Evolutionary conservation across 306 rosid species (phyloP), one percentile per base, ranked within the genome.

Genomic region (Alnus rubra): DNA sequence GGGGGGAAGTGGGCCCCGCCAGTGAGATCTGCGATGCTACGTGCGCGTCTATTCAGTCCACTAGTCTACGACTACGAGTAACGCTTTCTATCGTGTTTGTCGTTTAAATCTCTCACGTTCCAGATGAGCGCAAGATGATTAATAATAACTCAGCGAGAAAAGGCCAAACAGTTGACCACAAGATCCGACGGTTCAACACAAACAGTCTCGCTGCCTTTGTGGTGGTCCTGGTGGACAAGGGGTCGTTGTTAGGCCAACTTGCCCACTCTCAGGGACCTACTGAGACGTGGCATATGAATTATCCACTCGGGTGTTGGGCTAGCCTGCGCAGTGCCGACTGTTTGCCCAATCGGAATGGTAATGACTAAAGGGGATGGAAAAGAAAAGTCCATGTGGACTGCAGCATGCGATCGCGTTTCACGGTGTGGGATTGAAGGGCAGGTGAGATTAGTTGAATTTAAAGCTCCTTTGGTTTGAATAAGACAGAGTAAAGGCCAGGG

Each of bases 1-100:
- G 39, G 28, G 4, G 23, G 71, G 47, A n/a, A 0, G 45, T 78
- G 79, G 86, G 86, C 16, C 84, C 87, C 78, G 69, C 0, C 2
- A 23, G 28, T 6, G 6, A 31, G 74, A 44, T 74, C 50, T 51
- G 55, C 45, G 74, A 81, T 28, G 71, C 65, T 14, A 75, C 82
- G 35, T 15, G 77, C 54, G 65, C 54, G 12, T 54, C 52, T n/a
- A 18, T 83, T 51, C 69, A 4, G 49, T 18, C 89, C 89, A 81
- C 84, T 44, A 76, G 56, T 82, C n/a, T 16, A 8, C 35, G 65
- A 39, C n/a, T 16, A 8, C 35, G 65, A 39, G 52, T 35, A 31
- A 7, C 5, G 74, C 82, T 59, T 23, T 59, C 65, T 10, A 8
- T 69, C 73, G 74, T 74, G 83, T 47, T 45, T 13, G 4, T 28